Conservation (phyloP, 2,329 filamentous ascomycete species). For the Aspergillus sp. region DNA sequence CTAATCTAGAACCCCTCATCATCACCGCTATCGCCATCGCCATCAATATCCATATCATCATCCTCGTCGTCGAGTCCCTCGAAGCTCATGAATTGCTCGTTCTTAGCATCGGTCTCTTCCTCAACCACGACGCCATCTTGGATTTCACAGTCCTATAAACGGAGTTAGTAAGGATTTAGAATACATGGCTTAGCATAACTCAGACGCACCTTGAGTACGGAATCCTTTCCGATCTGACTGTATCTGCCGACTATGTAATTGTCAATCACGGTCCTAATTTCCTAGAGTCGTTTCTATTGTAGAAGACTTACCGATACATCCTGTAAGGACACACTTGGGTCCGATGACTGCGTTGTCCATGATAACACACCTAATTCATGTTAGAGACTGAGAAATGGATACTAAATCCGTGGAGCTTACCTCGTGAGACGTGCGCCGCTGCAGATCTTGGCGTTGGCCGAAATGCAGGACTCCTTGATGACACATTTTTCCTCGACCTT, state of each 20-base stretch:
- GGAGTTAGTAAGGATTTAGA: neutral
- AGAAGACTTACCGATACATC: conserved; percentile 63
- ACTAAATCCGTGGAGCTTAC: neutral
- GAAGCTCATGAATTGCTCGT: conserved; percentile 63
- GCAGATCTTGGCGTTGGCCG: conserved; percentile 81
- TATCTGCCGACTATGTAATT: conserved; percentile 64
- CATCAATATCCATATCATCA: conserved; percentile 9
- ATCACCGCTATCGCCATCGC: neutral
- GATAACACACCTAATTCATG: conserved; percentile 67
- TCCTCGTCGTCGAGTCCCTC: conserved; percentile 48
- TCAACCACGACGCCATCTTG: conserved; percentile 82
- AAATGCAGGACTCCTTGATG: conserved; percentile 88
- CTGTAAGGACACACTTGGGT: conserved; percentile 75
- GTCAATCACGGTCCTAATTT: neutral
- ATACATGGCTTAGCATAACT: neutral
- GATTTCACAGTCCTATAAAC: conserved; percentile 74
- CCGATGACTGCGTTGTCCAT: conserved; percentile 91
- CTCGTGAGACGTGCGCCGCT: conserved; percentile 74
- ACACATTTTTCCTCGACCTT: conserved; percentile 67
- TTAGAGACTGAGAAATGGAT: neutral
- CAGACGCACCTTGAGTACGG: conserved; percentile 57
- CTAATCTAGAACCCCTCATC: neutral
- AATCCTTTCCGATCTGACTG: conserved; percentile 79
- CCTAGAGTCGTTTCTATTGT: neutral
- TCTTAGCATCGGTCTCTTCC: conserved; percentile 68